Evolutionary conservation across 306 rosid genomes (phyloP).

Genomic region (Fragaria vesca): DNA sequence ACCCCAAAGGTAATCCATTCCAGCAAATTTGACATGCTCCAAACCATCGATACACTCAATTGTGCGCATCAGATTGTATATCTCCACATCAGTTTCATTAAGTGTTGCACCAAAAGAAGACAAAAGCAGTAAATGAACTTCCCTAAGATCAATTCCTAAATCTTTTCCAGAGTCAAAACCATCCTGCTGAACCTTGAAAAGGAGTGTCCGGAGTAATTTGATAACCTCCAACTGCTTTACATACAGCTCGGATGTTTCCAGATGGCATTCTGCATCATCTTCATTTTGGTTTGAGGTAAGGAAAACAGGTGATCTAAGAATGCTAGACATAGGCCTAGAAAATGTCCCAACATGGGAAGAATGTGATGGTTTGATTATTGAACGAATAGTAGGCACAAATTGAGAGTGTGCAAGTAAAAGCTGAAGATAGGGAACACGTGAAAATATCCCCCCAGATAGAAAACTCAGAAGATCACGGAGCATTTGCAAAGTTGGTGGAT

Average conservation of each 20-base stretch:
- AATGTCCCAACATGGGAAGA: slow-evolving; percentile 50
- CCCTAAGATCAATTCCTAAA: slow-evolving; percentile 51
- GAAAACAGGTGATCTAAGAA: slow-evolving; percentile 58
- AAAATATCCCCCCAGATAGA: slow-evolving; percentile 56
- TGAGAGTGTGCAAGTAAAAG: slow-evolving; percentile 86
- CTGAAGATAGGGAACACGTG: slow-evolving; percentile 55
- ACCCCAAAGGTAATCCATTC: slow-evolving; percentile 55
- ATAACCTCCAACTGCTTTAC: slow-evolving; percentile 59
- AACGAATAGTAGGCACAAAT: slow-evolving; percentile 63
- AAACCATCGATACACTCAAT: slow-evolving; percentile 57
- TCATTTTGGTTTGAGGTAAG: slow-evolving; percentile 40
- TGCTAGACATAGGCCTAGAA: slow-evolving; percentile 66
- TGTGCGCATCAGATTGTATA: slow-evolving; percentile 57
- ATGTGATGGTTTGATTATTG: slow-evolving; percentile 36
- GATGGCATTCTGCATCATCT: slow-evolving; percentile 31
- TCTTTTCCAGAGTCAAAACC: slow-evolving; percentile 46
- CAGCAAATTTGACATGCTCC: slow-evolving; percentile 30
- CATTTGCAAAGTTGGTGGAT: slow-evolving; percentile 58
- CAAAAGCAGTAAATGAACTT: slow-evolving; percentile 57
- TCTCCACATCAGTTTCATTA: slow-evolving; percentile 53
- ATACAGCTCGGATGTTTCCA: slow-evolving; percentile 30
- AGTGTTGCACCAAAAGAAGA: slow-evolving; percentile 73
- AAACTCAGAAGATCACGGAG: slow-evolving; percentile 46
- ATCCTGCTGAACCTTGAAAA: slow-evolving; percentile 37
- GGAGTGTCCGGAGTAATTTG: slow-evolving; percentile 55